These are phyloP conservation scores for Sclerotinia nivalis DNA, from an alignment of 2,329 filamentous ascomycete genomes.

Conservation along the genomic window DNA sequence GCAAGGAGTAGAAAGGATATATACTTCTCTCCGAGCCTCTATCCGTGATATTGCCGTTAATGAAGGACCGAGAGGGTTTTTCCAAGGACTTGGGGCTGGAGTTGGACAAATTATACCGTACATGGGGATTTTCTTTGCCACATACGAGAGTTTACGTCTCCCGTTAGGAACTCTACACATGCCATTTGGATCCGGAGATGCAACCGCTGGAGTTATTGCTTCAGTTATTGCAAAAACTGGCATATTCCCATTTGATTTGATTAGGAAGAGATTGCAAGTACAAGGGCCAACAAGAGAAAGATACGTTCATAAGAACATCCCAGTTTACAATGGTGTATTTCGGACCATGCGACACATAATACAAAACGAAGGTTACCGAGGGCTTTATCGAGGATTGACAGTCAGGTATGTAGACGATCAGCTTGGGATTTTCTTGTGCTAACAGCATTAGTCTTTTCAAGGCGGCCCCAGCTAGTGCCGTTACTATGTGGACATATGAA, in stretches of 20 bases:
- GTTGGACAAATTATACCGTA: constrained; percentile 89
- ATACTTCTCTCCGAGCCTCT: constrained; percentile 68
- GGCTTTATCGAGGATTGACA: constrained; percentile 82
- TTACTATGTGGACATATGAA: constrained; percentile 79
- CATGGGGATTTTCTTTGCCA: constrained; percentile 94
- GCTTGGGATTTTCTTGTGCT: not conserved
- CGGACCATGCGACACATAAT: constrained; percentile 69
- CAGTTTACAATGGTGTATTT: constrained; percentile 70
- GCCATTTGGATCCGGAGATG: constrained; percentile 78
- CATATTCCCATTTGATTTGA: constrained; percentile 90
- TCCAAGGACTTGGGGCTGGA: constrained; percentile 79
- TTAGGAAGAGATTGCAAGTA: constrained; percentile 90
- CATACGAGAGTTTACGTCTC: constrained; percentile 75
- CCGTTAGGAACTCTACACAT: constrained; percentile 57
- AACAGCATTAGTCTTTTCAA: constrained; percentile 66
- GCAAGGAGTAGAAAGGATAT: constrained; percentile 80
- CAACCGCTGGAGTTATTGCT: constrained; percentile 76
- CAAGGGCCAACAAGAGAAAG: constrained; percentile 80
- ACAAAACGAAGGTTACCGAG: constrained; percentile 70
- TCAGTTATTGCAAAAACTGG: constrained; percentile 82
- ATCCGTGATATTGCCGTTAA: constrained; percentile 70
- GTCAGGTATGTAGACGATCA: constrained; percentile 53
- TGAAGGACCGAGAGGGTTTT: constrained; percentile 81
- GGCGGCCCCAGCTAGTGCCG: constrained; percentile 77
- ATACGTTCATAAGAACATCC: constrained; percentile 87